A percentile compares a stretch with the other conserved stretches of the same genome.
phyloP scores from a whole-genome alignment of 2,329 filamentous ascomycete genomes.

The Venturia effusa region DNA sequence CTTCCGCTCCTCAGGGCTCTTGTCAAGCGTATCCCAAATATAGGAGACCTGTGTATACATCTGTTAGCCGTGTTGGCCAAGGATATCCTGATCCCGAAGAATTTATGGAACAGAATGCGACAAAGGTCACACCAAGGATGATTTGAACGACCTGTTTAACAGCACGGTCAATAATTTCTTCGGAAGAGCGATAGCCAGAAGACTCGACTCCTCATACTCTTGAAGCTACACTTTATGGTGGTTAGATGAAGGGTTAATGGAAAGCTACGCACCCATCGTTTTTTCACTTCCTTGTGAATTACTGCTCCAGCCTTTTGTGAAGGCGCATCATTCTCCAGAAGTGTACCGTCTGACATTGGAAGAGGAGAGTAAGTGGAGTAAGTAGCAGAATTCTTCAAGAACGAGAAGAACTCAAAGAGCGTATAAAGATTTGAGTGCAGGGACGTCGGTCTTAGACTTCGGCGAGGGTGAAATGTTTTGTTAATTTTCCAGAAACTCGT shows the following conservation, averaged over 20 bases:
- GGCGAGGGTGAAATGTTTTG: not conserved
- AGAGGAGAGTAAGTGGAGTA: not conserved
- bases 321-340: not conserved
- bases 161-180: too few relatives aligned
- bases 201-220: not conserved
- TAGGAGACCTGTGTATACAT: constrained; percentile 24
- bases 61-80: not conserved
- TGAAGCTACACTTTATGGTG: not conserved
- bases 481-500: not conserved
- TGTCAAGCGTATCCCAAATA: constrained; percentile 41
- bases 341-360: not conserved
- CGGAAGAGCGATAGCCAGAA: too few relatives aligned
- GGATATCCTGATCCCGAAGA: not conserved
- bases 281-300: not conserved
- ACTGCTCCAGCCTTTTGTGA: not conserved
- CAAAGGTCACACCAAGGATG: too few relatives aligned
- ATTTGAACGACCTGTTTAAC: too few relatives aligned
- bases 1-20: constrained; percentile 35
- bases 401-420: not conserved
- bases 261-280: not conserved
- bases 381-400: not conserved
- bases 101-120: not conserved
- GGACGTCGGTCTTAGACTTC: not conserved
- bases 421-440: not conserved
- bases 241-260: not conserved